Evolutionary conservation across 23 red algal genomes (phyloP).

Genomic region (Gracilaria caudata): DNA sequence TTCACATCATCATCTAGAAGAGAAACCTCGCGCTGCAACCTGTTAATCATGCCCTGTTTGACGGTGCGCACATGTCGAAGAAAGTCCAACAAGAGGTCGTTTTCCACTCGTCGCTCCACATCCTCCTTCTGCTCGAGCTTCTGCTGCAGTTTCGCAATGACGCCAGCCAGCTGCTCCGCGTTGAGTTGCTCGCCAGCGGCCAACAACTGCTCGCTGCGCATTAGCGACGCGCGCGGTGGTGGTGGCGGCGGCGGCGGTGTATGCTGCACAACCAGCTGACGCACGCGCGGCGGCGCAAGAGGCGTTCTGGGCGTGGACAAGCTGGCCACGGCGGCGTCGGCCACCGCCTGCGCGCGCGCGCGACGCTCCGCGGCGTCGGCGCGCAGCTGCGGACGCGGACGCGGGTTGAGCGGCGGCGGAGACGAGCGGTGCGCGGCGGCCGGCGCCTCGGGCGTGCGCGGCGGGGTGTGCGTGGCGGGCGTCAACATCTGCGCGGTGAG

Average conservation of each 20-base stretch:
- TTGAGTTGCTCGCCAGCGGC: constrained; percentile 60
- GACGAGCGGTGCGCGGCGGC: neutral
- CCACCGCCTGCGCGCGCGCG: neutral
- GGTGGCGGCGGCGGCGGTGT: neutral
- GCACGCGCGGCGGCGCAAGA: neutral
- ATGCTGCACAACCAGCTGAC: no score
- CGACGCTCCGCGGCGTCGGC: neutral
- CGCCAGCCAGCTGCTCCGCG: constrained; percentile 56
- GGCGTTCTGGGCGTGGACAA: constrained; percentile 7
- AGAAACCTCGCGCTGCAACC: constrained; percentile 56
- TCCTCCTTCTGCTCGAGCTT: constrained; percentile 74
- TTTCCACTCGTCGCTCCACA: constrained; percentile 47
- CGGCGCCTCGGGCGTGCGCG: constrained; percentile 17
- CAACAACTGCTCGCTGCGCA: constrained; percentile 24
- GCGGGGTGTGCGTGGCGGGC: constrained; percentile 43
- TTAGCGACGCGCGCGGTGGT: neutral
- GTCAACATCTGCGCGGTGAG: constrained; percentile 45
- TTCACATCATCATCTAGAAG: constrained; percentile 53
- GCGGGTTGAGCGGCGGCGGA: neutral
- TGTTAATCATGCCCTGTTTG: constrained; percentile 62
- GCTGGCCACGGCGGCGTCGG: constrained; percentile 13
- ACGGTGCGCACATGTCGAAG: constrained; percentile 51
- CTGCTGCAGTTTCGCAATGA: constrained; percentile 72
- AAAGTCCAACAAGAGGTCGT: constrained; percentile 76
- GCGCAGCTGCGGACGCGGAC: constrained; percentile 4